Conservation (phyloP, 2,329 filamentous ascomycete genomes). For the Neofusicoccum sp. region DNA sequence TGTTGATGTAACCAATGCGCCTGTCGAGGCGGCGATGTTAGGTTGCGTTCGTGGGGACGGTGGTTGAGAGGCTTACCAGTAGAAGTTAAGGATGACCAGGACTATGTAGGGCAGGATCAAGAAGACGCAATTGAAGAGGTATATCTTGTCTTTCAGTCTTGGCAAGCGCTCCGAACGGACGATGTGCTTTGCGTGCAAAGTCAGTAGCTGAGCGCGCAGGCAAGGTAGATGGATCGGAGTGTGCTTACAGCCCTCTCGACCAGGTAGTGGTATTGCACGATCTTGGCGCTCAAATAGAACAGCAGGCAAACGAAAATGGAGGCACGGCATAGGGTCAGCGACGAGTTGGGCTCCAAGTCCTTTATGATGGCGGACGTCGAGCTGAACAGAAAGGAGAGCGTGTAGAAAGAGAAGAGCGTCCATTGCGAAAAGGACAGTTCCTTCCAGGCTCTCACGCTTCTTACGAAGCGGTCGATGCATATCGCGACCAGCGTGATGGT, state of each 20-base stretch:
- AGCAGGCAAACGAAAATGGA: constrained; percentile 40
- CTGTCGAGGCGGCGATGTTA: not conserved
- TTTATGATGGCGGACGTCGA: constrained; percentile 4
- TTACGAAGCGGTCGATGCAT: constrained; percentile 8
- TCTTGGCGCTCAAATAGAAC: constrained; percentile 67
- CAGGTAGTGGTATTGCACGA: constrained; percentile 67
- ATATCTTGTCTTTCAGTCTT: constrained; percentile 60
- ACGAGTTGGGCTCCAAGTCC: constrained; percentile 2
- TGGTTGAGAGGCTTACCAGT: not conserved
- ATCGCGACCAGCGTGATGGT: constrained; percentile 5
- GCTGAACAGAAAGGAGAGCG: constrained; percentile 7
- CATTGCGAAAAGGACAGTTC: not conserved
- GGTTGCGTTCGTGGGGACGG: not conserved
- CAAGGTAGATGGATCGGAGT: not conserved
- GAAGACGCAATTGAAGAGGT: constrained; percentile 63
- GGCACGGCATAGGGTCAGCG: not conserved
- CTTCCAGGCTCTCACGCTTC: constrained; percentile 7
- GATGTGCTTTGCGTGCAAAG: constrained; percentile 50
- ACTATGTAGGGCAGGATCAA: constrained; percentile 44
- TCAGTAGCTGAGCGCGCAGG: not conserved
- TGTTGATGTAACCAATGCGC: constrained; percentile 9
- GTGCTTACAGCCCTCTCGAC: constrained; percentile 63
- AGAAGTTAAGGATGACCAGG: constrained; percentile 4
- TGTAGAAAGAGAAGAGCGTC: not conserved
- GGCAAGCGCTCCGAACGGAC: constrained; percentile 57